Evolutionary conservation across 768 basidiomycete species (phyloP), one percentile per base, ranked within the genome.

Genomic region (Rhizopogon rudus): DNA sequence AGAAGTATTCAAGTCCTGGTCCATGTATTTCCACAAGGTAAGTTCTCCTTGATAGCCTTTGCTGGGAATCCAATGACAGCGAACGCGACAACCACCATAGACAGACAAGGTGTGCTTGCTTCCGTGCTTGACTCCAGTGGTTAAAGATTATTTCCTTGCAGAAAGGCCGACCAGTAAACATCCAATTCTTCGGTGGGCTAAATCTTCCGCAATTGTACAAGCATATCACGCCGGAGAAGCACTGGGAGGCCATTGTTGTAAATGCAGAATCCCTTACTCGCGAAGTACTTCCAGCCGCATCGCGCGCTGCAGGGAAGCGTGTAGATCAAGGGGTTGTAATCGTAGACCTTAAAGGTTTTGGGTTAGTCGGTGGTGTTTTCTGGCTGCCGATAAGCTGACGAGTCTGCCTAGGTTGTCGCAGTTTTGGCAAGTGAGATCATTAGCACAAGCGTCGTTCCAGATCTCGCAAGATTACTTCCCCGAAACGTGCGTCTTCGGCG

Each of bases 381-480:
- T 13, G 3, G 35, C 8, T 25, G 14, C 9, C 48, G 8, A 16
- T 28, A 7, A 44, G 25, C 35, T 49, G 35, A 49, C 3, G 14
- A 37, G 10, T 49, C 20, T n/a, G 6, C 41, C 29, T 43, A 88
- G 87, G 13, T 66, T 88, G 44, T 68, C 74, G 40, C 82, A 87
- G 60, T 91, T 89, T 62, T 91, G 88, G 88, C 81, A 88, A 61
- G 82, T 88, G 74, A 87, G 84, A 65, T 71, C 76, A 43, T 73
- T 89, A n/a, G 78, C 77, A 22, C 75, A 81, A 48, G 71, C 67
- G 49, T 81, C 83, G 6, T 87, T 90, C 66, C 86, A 88, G 60
- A 75, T 90, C 53, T 88, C 87, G 2, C 88, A 90, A 67, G 86
- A 88, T 61, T 90, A 87, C 68, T 90, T 78, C 59, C 88, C 88